A percentile compares a stretch with the other conserved stretches of the same genome.
phyloP scores from a whole-genome alignment of 768 basidiomycete species.

The Leccinum subgranulosum region DNA sequence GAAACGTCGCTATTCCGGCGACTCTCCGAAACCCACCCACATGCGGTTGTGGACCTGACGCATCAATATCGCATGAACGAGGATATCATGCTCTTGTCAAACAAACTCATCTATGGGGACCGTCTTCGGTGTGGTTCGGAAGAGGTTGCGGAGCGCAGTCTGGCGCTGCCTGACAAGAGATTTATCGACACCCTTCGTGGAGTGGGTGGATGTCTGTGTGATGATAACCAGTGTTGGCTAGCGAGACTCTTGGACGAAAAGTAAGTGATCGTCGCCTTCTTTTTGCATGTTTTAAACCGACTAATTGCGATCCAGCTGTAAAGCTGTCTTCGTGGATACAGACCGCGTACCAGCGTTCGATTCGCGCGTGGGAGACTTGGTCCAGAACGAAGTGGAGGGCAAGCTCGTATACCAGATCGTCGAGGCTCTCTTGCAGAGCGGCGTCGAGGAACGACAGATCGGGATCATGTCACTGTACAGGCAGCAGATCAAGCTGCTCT shows the following conservation, averaged over 20 bases:
- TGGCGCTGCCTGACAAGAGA: slow-evolving; percentile 49
- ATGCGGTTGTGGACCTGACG: slow-evolving; percentile 79
- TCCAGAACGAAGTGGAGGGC: slow-evolving; percentile 87
- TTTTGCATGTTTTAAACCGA: not conserved
- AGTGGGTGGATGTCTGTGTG: slow-evolving; percentile 27
- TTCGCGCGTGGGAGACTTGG: slow-evolving; percentile 79
- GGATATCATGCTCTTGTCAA: slow-evolving; percentile 91
- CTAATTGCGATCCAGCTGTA: slow-evolving; percentile 50
- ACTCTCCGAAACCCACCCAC: slow-evolving; percentile 83
- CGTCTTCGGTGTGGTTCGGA: slow-evolving; percentile 77
- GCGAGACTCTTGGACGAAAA: slow-evolving; percentile 57
- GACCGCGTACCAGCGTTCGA: slow-evolving; percentile 78
- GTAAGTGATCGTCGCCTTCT: slow-evolving; percentile 37
- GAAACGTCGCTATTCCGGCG: slow-evolving; percentile 88
- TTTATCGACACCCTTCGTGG: slow-evolving; percentile 47
- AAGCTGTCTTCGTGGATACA: slow-evolving; percentile 93
- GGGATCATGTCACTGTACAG: slow-evolving; percentile 91
- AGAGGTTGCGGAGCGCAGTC: slow-evolving; percentile 55
- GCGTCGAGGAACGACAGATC: slow-evolving; percentile 67
- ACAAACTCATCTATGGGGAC: slow-evolving; percentile 79
- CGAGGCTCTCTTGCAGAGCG: slow-evolving; percentile 60
- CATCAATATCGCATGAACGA: slow-evolving; percentile 96
- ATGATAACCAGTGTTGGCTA: slow-evolving; percentile 63
- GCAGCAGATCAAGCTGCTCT: slow-evolving; percentile 90
- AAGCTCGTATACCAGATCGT: slow-evolving; percentile 62